phyloP scores from a whole-genome alignment of 2,329 filamentous ascomycete genomes.

The Calonectria ilicicola region DNA sequence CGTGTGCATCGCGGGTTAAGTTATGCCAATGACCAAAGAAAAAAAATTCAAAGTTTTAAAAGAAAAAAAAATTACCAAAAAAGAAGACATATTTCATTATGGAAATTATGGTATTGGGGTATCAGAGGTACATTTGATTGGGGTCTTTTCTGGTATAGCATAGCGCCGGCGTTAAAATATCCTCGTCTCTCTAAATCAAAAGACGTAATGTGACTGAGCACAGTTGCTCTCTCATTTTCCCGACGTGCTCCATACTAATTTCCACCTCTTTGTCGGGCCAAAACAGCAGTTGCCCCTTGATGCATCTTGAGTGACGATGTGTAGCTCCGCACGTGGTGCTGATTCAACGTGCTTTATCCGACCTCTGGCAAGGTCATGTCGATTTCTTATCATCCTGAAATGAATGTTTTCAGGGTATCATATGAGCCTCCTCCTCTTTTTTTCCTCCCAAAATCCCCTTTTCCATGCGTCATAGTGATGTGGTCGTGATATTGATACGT shows the following conservation, averaged over 20 bases:
- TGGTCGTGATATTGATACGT: constrained; percentile 18
- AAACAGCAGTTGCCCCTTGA: neutral
- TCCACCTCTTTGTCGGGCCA: constrained; percentile 32
- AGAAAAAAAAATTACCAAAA: constrained; percentile 3
- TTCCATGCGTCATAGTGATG: constrained; percentile 16
- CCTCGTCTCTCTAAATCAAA: constrained; percentile 32
- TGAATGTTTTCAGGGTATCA: neutral
- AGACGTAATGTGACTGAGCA: constrained; percentile 32
- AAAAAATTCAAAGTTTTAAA: neutral
- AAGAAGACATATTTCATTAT: neutral
- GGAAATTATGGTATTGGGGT: constrained; percentile 23
- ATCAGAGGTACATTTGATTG: constrained; percentile 29
- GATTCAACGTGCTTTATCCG: neutral
- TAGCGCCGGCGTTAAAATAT: constrained; percentile 45
- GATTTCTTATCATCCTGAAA: neutral
- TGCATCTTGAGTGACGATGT: neutral
- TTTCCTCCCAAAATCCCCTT: neutral
- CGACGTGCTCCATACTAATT: constrained; percentile 10
- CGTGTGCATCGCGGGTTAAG: neutral
- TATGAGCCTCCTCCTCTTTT: neutral
- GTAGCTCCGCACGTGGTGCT: neutral
- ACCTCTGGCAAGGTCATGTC: neutral
- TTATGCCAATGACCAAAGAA: constrained; percentile 2
- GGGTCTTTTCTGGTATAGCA: constrained; percentile 40
- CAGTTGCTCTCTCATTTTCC: constrained; percentile 21